Evolutionary conservation across 768 basidiomycete genomes (phyloP).

Genomic region (Collybia nuda): DNA sequence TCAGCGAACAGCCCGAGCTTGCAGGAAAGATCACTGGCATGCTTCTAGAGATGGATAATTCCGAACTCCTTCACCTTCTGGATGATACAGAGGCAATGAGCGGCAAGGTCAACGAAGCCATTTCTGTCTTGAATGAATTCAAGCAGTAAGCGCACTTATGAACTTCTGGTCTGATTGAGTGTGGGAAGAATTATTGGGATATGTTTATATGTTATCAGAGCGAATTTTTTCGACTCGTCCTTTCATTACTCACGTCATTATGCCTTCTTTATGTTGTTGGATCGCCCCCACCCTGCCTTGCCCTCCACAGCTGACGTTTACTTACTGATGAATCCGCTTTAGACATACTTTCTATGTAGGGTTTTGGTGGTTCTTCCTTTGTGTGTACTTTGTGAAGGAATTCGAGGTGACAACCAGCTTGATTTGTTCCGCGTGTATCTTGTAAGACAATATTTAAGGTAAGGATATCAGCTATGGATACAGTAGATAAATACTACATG

Average conservation of each 20-base stretch:
- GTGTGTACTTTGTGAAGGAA: constrained; percentile 51
- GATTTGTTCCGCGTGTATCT: not conserved
- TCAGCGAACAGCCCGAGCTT: constrained; percentile 81
- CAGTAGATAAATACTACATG: not conserved
- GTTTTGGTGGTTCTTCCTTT: constrained; percentile 56
- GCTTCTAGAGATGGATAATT: constrained; percentile 98
- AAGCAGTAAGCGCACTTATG: constrained; percentile 9
- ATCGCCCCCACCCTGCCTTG: constrained; percentile 18
- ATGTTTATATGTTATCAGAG: constrained; percentile 24
- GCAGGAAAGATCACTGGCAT: constrained; percentile 99
- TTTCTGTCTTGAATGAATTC: constrained; percentile 87
- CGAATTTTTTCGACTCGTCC: constrained; percentile 48
- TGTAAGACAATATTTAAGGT: too few relatives aligned
- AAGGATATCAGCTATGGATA: too few relatives aligned
- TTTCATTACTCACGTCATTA: constrained; percentile 41
- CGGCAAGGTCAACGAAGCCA: constrained; percentile 90
- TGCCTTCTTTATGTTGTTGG: constrained; percentile 35
- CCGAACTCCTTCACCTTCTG: constrained; percentile 86
- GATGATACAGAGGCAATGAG: constrained; percentile 81
- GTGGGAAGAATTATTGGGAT: not conserved
- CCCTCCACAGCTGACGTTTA: not conserved
- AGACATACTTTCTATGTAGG: constrained; percentile 25
- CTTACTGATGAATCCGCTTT: constrained; percentile 28
- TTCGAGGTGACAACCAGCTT: constrained; percentile 54
- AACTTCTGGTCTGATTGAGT: not conserved